Base-by-base conservation (phyloP, 192 early-diverging fungal genomes). In the Spinellus fusiger region DNA sequence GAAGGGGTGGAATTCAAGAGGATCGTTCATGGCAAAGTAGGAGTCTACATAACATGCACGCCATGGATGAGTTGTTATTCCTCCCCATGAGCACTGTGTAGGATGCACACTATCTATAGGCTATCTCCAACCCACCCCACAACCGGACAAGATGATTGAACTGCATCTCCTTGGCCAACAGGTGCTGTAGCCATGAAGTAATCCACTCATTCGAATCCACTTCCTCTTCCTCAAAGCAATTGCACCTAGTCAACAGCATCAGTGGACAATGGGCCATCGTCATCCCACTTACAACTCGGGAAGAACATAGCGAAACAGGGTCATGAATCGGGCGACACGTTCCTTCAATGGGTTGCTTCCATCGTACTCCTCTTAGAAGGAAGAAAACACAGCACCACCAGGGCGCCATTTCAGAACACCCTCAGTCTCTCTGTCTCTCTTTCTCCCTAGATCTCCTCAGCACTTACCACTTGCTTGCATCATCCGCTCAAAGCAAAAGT, bases 161-260 rank as follows among this genome's bases (percentile, higher is more conserved):
- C n/a, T 88, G 87, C 58, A 96, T 77, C 59, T 96, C 92, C 60
- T 84, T 84, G 10, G 90, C 77, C 16, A 96, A 64, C n/a, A 94
- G 62, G 66, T 82, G 81, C 56, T 85, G 85, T 54, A 94, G 80
- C 84, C 92, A 93, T 13, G 91, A 89, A 16, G 87, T 83, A 4
- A 85, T 86, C 84, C 89, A 92, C 60, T 93, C 93, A 66, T 89
- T 87, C 33, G 91, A 79, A 54, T 93, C 86, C 29, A 94, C 87
- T 66, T 96, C 93, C 55, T 96, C 94, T 53, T 96, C 94, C 66
- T 94, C 91, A 81, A 96, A 96, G 72, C 91, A 92, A 66, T 84
- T 91, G 68, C 83, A 80, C 40, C 74, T 76, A 54, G 9, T 28
- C n/a, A 44, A 28, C 33, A 52, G 23, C 25, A 54, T 32, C 25